Percentiles rank a stretch among this genome's conserved stretches.
phyloP scores from a whole-genome alignment of 768 basidiomycete species.

The Serpula lacrymans region DNA sequence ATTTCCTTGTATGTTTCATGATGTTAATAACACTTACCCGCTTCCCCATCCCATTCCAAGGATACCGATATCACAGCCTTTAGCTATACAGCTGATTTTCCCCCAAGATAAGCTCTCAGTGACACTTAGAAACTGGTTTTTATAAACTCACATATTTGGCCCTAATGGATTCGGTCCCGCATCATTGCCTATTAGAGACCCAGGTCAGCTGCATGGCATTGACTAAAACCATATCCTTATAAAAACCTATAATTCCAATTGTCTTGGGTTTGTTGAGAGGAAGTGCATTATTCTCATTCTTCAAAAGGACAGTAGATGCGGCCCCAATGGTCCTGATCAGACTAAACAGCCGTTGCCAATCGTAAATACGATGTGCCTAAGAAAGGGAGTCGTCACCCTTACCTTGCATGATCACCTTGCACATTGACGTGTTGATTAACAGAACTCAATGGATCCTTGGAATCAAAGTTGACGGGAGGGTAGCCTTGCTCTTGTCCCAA shows the following conservation, averaged over 20 bases:
- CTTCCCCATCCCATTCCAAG: slow-evolving; percentile 57
- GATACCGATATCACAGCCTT: slow-evolving; percentile 55
- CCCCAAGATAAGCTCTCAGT: neutral
- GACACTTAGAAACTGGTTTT: neutral
- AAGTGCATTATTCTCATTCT: slow-evolving; percentile 59
- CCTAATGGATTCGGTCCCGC: slow-evolving; percentile 52
- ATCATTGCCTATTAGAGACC: slow-evolving; percentile 39
- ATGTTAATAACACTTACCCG: slow-evolving; percentile 10
- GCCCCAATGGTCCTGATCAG: slow-evolving; percentile 71
- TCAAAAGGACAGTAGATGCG: slow-evolving; percentile 69
- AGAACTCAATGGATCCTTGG: slow-evolving; percentile 48
- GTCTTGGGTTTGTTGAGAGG: slow-evolving; percentile 52
- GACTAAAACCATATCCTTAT: no score
- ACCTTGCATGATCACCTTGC: slow-evolving; percentile 53
- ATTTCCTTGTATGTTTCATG: neutral
- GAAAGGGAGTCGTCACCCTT: neutral
- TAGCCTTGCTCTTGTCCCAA: slow-evolving; percentile 54
- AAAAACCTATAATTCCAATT: slow-evolving; percentile 50
- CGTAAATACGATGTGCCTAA: neutral
- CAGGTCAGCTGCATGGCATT: no score
- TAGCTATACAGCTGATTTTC: slow-evolving; percentile 40
- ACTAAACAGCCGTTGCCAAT: slow-evolving; percentile 33
- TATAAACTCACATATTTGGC: slow-evolving; percentile 46
- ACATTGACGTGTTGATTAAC: slow-evolving; percentile 63
- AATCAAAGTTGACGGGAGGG: slow-evolving; percentile 69